These are phyloP conservation scores for Rhododendron mucronatum DNA, from an alignment of 148 eudicot species.

Conservation along the genomic window DNA sequence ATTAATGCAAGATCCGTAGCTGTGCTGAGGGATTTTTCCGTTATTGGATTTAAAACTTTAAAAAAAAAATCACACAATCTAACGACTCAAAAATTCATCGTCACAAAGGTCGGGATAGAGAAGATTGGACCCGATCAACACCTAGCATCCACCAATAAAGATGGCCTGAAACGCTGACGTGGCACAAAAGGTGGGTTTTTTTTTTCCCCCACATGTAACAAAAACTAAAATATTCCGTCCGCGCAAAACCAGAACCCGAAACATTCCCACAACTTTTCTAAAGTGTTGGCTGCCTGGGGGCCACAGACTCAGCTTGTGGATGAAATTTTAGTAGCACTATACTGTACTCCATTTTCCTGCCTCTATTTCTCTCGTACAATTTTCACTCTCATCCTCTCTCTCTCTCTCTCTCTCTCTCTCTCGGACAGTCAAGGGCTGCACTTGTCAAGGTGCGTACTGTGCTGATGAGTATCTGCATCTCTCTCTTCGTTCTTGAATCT, in stretches of 20 bases:
- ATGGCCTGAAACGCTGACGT: neutral
- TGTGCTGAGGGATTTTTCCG: too few relatives aligned
- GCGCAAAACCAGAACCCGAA: neutral
- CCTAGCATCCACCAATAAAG: neutral
- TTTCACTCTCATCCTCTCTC: neutral
- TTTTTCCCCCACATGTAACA: neutral
- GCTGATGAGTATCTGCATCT: neutral
- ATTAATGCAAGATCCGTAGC: neutral
- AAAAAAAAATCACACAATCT: too few relatives aligned
- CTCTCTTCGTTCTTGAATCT: neutral
- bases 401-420: conserved; percentile 4
- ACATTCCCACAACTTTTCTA: neutral
- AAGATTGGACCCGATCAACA: too few relatives aligned
- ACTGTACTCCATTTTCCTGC: neutral
- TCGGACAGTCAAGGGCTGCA: neutral
- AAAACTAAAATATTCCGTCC: neutral
- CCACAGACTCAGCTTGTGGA: conserved; percentile 39
- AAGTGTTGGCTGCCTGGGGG: conserved; percentile 38
- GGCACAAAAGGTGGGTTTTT: neutral
- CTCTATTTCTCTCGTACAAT: neutral
- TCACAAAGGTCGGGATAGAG: too few relatives aligned
- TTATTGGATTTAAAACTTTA: too few relatives aligned
- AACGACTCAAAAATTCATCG: too few relatives aligned
- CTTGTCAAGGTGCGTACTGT: neutral
- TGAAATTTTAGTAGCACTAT: neutral